Evolutionary conservation across 805 yeast species (phyloP), one percentile per base, ranked within the genome.

Genomic region (Ogataea allantospora): DNA sequence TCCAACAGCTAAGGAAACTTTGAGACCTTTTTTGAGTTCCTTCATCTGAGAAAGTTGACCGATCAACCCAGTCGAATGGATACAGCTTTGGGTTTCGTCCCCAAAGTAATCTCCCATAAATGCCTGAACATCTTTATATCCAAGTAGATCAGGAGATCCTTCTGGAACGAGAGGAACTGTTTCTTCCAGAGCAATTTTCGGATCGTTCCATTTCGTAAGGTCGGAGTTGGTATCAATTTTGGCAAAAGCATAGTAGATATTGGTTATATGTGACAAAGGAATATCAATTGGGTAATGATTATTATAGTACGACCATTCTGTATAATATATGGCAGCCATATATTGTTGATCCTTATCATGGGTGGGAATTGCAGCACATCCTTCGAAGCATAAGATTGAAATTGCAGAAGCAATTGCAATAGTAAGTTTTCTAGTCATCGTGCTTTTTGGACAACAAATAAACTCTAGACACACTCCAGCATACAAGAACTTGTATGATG

Each of bases 201-300:
- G 58, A 53, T 88, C 95, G 6, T 77, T 65, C 18, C 78, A 67
- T 11, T 54, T 60, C 0, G 95, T 89, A 7, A 11, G 16, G 4
- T 32, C 32, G 0, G 80, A 62, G 0, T 54, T 52, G 1, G 67
- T 50, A 46, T 80, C 75, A 4, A 88, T 70, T 22, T 73, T 64
- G 33, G 85, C 68, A 58, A 91, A 91, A 0, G 96, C 84, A 58
- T 84, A 93, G 52, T 80, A 80, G 2, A 93, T 58, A 46, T 86
- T 84, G 13, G 95, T 77, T 0, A 84, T 55, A 8, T 58, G 49
- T 0, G 68, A 57, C 2, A 72, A 58, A 2, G 89, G 86, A 5
- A 89, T 72, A 38, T 83, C 79, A 14, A 62, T 60, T 2, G 84
- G 93, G 36, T 60, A 64, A 60, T 73, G 86, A 45, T 63, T 62